phyloP scores from a whole-genome alignment of 2,329 filamentous ascomycete species.

The Arthroderma sp. region DNA sequence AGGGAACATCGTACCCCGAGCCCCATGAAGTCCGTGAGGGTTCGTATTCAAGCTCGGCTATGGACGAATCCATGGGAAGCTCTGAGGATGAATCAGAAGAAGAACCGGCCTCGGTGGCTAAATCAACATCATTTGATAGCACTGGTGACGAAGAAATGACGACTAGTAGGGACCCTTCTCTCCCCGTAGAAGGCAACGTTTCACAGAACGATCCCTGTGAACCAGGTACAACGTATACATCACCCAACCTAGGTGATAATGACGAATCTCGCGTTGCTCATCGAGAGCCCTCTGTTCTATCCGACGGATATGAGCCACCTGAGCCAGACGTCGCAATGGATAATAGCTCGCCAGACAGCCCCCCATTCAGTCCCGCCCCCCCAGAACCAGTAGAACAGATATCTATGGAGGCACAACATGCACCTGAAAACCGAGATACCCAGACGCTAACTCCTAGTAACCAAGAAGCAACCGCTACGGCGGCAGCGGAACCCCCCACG shows the following conservation, averaged over 20 bases:
- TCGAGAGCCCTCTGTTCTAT: constrained; percentile 26
- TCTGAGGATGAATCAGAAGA: constrained; percentile 6
- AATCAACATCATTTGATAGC: neutral
- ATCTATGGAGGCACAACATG: constrained; percentile 17
- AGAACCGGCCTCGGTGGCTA: neutral
- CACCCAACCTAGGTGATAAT: constrained; percentile 6
- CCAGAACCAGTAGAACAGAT: constrained; percentile 22
- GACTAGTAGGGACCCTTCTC: neutral
- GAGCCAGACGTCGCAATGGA: constrained; percentile 25
- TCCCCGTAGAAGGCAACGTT: neutral
- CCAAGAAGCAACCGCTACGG: constrained; percentile 20
- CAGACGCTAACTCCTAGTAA: constrained; percentile 24
- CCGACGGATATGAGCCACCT: constrained; percentile 48
- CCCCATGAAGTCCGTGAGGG: constrained; percentile 11
- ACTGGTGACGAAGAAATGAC: neutral
- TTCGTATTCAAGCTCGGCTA: constrained; percentile 25
- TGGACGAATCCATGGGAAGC: constrained; percentile 30
- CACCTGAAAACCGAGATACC: constrained; percentile 17
- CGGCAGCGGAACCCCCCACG: constrained; percentile 20
- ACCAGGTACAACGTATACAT: neutral
- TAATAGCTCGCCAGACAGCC: constrained; percentile 25
- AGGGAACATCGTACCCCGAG: neutral
- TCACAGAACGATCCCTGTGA: neutral
- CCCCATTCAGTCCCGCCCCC: constrained; percentile 34
- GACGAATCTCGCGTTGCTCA: constrained; percentile 9